Evolutionary conservation across 2,329 filamentous ascomycete genomes (phyloP).

Genomic region (Ophiosphaerella korrae): DNA sequence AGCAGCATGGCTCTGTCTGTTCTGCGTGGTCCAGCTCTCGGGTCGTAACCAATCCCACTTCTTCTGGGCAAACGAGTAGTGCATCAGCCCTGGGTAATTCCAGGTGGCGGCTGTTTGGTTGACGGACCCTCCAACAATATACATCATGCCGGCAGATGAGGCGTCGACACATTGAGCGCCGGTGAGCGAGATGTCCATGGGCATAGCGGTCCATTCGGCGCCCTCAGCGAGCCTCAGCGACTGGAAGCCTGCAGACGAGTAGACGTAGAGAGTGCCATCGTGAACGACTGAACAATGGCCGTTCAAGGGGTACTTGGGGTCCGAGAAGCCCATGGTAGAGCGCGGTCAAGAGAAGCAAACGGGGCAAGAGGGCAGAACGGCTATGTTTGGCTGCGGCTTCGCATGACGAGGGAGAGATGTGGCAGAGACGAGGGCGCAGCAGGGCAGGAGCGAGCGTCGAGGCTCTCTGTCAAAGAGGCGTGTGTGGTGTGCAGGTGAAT

Average conservation of each 20-base stretch:
- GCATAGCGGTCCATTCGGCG: slow-evolving; percentile 71
- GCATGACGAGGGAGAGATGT: slow-evolving; percentile 34
- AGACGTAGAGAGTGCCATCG: slow-evolving; percentile 83
- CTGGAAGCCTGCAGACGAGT: slow-evolving; percentile 75
- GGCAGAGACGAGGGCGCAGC: slow-evolving; percentile 8
- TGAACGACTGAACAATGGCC: slow-evolving; percentile 82
- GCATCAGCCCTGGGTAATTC: slow-evolving; percentile 76
- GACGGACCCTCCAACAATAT: slow-evolving; percentile 74
- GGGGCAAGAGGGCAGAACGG: slow-evolving; percentile 18
- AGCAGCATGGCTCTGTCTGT: slow-evolving; percentile 75
- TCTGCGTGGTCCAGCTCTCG: slow-evolving; percentile 61
- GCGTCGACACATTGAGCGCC: slow-evolving; percentile 79
- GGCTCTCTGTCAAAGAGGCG: slow-evolving; percentile 47
- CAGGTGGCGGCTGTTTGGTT: slow-evolving; percentile 44
- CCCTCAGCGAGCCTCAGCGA: slow-evolving; percentile 71
- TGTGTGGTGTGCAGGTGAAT: slow-evolving; percentile 12
- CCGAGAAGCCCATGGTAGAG: slow-evolving; percentile 69
- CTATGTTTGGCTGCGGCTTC: slow-evolving; percentile 27
- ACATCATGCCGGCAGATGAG: slow-evolving; percentile 69
- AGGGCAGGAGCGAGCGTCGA: slow-evolving; percentile 17
- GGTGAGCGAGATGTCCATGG: slow-evolving; percentile 70
- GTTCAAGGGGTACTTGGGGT: slow-evolving; percentile 71
- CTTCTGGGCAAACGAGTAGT: slow-evolving; percentile 62
- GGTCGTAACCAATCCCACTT: slow-evolving; percentile 64
- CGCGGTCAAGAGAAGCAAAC: slow-evolving; percentile 9